Percentiles rank a stretch among this genome's conserved stretches.
These are phyloP conservation scores for Ensete ventricosum DNA, from an alignment of 176 grass and related monocot species.

Conservation along the genomic window DNA sequence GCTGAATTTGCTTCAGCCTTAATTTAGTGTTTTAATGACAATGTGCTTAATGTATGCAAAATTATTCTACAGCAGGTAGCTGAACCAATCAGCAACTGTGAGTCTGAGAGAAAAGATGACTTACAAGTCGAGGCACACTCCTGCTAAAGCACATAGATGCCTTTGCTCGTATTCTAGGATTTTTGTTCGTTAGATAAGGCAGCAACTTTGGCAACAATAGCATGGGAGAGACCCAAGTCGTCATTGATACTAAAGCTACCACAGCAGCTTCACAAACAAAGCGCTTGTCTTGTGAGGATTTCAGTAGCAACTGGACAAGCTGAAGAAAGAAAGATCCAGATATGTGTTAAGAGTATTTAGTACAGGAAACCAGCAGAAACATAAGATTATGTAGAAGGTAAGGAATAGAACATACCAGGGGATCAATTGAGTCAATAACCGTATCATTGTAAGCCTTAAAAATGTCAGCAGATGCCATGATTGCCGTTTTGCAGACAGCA, in stretches of 20 bases:
- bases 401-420: conserved; percentile 42
- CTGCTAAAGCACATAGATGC: conserved; percentile 81
- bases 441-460: conserved; percentile 74
- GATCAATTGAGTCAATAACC: conserved; percentile 68
- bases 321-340: conserved; percentile 32
- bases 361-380: neutral
- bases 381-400: neutral
- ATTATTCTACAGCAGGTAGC: neutral
- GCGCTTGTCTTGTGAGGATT: conserved; percentile 96
- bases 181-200: conserved; percentile 77
- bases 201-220: conserved; percentile 69
- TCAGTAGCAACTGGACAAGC: conserved; percentile 85
- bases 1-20: too few species aligned
- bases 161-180: conserved; percentile 89
- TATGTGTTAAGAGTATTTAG: neutral
- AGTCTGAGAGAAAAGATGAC: conserved; percentile 10
- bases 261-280: conserved; percentile 97
- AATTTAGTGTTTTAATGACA: too few species aligned
- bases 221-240: conserved; percentile 59
- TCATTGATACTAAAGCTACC: conserved; percentile 71
- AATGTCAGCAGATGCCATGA: conserved; percentile 90
- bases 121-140: conserved; percentile 78
- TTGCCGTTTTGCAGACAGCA: conserved; percentile 91
- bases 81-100: neutral
- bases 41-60: neutral